Base-by-base conservation (phyloP, 192 early-diverging fungal genomes). In the Umbelopsis vinacea region DNA sequence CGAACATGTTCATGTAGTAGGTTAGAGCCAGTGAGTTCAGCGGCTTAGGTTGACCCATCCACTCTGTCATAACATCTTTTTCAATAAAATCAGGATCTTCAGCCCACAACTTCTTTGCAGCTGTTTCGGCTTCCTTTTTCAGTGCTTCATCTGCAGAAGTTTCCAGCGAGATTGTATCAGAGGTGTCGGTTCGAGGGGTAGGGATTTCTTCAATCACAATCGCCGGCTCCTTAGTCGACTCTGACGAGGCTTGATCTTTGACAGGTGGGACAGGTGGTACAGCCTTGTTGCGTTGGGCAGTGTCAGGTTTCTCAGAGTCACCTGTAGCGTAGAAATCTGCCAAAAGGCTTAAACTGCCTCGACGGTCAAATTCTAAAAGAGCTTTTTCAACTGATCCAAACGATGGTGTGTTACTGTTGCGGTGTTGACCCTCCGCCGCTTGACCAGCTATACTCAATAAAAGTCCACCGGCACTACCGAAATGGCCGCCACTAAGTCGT, bases 1-100 rank as follows among this genome's bases (percentile, higher is more conserved):
- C 90, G 83, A 91, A 96, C 77, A 87, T 79, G n/a, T 84, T 74
- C 81, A 98, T 91, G 77, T 94, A 98, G 40, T 82, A 80, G 17
- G 70, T 68, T 50, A 96, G 78, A 0, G 89, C 82, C 26, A 72
- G 79, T 2, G 80, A 79, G 66, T 92, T 85, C 40, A 90, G 84
- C 2, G 82, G 68, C 70, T 88, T 87, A 15, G 52, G 71, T 77
- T 73, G 67, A 24, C 85, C 87, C 29, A 88, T 69, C 67, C 82
- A 88, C 52, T 83, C 82, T 6, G 87, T 74, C 22, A 86, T 84
- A 15, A 67, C 69, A 17, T 80, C 81, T 48, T 77, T 82, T 40
- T 74, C 69, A 21, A 84, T 67, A 69, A 86, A 84, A 0, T 72
- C 54, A 24, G 78, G 76, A 29, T 85, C 84, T 67, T 88, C 87